These are phyloP conservation scores for Tricholoma matsutake DNA, from an alignment of 768 basidiomycete species.

Conservation along the genomic window DNA sequence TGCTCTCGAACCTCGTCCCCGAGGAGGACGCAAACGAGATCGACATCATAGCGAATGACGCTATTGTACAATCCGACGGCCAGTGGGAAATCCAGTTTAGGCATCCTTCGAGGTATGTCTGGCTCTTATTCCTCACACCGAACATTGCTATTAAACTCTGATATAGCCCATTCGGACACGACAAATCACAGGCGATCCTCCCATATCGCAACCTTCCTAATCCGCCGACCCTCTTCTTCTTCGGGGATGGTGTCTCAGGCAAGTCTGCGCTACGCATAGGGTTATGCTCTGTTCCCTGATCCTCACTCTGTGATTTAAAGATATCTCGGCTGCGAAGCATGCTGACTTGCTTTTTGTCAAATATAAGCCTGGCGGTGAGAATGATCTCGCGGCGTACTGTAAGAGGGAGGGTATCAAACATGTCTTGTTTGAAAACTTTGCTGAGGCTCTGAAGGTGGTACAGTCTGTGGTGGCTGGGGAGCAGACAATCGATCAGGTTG, in stretches of 20 bases:
- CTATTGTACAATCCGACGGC: constrained; percentile 57
- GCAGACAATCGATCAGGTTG: constrained; percentile 54
- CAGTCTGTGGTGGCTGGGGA: constrained; percentile 69
- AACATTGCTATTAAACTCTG: background rate
- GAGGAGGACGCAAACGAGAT: constrained; percentile 70
- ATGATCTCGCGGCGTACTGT: constrained; percentile 87
- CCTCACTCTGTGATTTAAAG: constrained; percentile 33
- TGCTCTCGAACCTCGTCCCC: constrained; percentile 80
- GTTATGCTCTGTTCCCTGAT: background rate
- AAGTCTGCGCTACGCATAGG: constrained; percentile 17
- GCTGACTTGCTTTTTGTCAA: constrained; percentile 97
- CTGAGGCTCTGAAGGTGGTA: constrained; percentile 56
- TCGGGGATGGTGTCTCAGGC: constrained; percentile 97
- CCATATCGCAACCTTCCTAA: constrained; percentile 74
- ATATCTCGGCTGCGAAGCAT: constrained; percentile 88
- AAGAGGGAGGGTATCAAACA: constrained; percentile 74
- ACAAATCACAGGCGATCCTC: constrained; percentile 92
- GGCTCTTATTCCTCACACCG: background rate
- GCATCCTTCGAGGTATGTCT: constrained; percentile 77
- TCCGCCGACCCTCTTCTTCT: constrained; percentile 89
- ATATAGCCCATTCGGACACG: constrained; percentile 83
- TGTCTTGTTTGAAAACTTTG: constrained; percentile 73
- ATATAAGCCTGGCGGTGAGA: constrained; percentile 69
- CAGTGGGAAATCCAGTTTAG: constrained; percentile 84
- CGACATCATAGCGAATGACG: constrained; percentile 93